These are phyloP conservation scores for Eremothecium cymbalariae DNA, from an alignment of 1,139 yeast species.

Conservation along the genomic window DNA sequence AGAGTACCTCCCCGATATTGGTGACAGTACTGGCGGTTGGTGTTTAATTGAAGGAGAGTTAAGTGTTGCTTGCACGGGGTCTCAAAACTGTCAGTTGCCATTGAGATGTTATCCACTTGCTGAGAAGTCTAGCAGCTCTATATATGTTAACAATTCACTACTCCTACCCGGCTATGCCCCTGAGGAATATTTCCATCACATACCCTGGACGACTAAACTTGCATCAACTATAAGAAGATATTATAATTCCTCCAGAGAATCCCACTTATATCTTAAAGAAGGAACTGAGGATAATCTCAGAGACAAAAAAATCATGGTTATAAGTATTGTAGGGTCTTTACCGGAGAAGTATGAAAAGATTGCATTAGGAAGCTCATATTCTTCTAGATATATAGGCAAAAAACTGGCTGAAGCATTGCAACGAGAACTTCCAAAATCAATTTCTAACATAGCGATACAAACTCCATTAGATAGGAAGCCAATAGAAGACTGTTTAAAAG, in stretches of 20 bases:
- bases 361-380: constrained; percentile 24
- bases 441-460: constrained; percentile 24
- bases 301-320: constrained; percentile 20
- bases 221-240: constrained; percentile 26
- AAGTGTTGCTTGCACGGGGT: constrained; percentile 27
- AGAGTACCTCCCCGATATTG: constrained; percentile 11
- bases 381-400: constrained; percentile 23
- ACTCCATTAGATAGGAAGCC: constrained; percentile 24
- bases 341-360: constrained; percentile 30
- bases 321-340: constrained; percentile 27
- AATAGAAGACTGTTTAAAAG: constrained; percentile 17
- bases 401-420: constrained; percentile 21
- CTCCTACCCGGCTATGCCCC: constrained; percentile 28
- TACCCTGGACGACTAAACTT: constrained; percentile 25
- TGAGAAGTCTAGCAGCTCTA: constrained; percentile 17
- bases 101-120: constrained; percentile 19
- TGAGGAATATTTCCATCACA: constrained; percentile 21
- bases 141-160: constrained; percentile 23
- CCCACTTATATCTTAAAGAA: constrained; percentile 26
- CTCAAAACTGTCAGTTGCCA: constrained; percentile 26
- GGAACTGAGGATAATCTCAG: constrained; percentile 11
- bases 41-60: constrained; percentile 18
- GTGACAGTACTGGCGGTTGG: constrained; percentile 15
- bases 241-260: constrained; percentile 28
- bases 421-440: constrained; percentile 15